Evolutionary conservation across 371 early-diverging fungal genomes (phyloP).

Genomic region (Scutellospora calospora): DNA sequence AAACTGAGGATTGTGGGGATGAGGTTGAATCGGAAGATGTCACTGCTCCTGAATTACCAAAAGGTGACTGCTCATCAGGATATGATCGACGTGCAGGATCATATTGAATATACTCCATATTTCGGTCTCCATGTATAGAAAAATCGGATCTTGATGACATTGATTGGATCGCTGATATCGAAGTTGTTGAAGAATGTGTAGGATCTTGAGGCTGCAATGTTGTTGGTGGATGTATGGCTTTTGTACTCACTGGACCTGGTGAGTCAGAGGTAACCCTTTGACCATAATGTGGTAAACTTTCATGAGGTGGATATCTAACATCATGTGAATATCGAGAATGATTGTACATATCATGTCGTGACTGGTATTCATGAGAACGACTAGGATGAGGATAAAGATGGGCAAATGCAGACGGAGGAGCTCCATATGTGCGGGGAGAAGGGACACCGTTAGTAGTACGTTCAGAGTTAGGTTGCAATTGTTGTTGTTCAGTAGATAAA

Average conservation of each 20-base stretch:
- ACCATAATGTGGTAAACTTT: not conserved
- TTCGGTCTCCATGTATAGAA: too few species aligned
- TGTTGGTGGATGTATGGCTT: too few species aligned
- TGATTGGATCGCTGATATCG: too few species aligned
- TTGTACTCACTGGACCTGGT: too few species aligned
- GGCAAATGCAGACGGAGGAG: constrained; percentile 16
- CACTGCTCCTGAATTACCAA: not conserved
- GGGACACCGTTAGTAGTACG: not conserved
- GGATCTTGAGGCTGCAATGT: too few species aligned
- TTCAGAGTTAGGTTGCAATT: not conserved
- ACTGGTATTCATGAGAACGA: constrained; percentile 11
- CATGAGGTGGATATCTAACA: constrained; percentile 5
- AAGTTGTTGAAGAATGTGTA: too few species aligned
- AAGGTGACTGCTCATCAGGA: not conserved
- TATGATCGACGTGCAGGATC: not conserved
- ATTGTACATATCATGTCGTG: constrained; percentile 18
- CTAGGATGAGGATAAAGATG: constrained; percentile 19
- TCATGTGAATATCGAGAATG: constrained; percentile 3
- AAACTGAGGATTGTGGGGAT: not conserved
- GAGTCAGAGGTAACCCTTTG: not conserved
- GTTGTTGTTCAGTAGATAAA: not conserved
- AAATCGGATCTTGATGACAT: too few species aligned
- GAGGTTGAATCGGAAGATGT: not conserved
- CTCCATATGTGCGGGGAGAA: not conserved
- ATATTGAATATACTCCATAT: not conserved